Percentiles rank a stretch among this genome's conserved stretches.
phyloP scores from a whole-genome alignment of 768 basidiomycete genomes.

The Tulasnella calospora region DNA sequence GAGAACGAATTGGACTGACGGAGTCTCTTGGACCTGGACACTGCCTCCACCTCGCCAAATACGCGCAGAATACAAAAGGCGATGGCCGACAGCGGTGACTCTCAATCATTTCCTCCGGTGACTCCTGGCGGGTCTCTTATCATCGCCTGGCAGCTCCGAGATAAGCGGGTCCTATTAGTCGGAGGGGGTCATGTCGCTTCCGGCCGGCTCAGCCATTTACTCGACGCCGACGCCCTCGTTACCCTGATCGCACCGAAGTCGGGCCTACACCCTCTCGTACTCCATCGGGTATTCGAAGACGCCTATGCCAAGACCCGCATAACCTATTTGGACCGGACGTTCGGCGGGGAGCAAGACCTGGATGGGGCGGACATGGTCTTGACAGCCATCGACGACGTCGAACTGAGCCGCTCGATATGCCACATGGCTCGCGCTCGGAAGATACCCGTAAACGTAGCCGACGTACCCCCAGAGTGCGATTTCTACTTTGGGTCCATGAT shows the following conservation, averaged over 20 bases:
- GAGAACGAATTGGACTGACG: background rate
- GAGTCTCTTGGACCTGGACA: background rate
- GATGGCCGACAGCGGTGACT: background rate
- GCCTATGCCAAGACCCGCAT: constrained; percentile 54
- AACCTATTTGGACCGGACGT: constrained; percentile 66
- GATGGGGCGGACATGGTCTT: constrained; percentile 77
- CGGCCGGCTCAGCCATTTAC: constrained; percentile 77
- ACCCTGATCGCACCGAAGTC: constrained; percentile 67
- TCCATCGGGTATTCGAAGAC: constrained; percentile 36
- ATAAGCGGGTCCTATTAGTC: constrained; percentile 79
- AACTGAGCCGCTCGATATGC: constrained; percentile 67
- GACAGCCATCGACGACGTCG: constrained; percentile 83
- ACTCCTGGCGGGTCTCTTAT: constrained; percentile 66
- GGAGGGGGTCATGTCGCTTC: constrained; percentile 93
- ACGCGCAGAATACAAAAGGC: background rate
- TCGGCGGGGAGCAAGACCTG: constrained; percentile 60
- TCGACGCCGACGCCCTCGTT: constrained; percentile 72
- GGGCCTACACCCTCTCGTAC: constrained; percentile 49
- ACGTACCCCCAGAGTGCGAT: constrained; percentile 92
- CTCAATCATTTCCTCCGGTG: constrained; percentile 1
- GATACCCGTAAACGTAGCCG: constrained; percentile 93
- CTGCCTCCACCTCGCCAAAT: constrained; percentile 17
- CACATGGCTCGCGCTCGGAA: constrained; percentile 56
- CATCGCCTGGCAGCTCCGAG: constrained; percentile 87
- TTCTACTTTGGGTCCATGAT: constrained; percentile 98